Evolutionary conservation across 164 flowering plant genomes (phyloP).

Genomic region (Magnolia kwangsiensis): DNA sequence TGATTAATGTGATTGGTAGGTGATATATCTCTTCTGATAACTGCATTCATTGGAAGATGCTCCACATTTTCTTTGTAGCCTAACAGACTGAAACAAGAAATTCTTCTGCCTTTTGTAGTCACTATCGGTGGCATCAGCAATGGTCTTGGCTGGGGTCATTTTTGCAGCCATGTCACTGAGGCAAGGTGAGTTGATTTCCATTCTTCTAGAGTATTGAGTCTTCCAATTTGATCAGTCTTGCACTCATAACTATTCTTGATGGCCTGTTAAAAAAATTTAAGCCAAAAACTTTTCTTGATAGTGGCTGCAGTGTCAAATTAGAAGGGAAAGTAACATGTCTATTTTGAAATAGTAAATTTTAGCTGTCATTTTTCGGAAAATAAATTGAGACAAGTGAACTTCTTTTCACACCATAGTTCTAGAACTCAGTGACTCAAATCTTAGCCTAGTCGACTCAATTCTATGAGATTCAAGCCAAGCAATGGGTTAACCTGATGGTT

Average conservation of each 20-base stretch:
- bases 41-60: neutral
- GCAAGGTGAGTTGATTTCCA: slow-evolving; percentile 54
- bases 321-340: neutral
- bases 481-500: too few species aligned
- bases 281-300: neutral
- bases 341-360: too few species aligned
- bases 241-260: neutral
- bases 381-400: too few species aligned
- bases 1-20: neutral
- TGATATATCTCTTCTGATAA: neutral
- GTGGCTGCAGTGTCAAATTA: neutral
- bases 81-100: neutral
- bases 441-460: too few species aligned
- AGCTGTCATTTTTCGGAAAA: too few species aligned
- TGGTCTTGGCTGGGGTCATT: slow-evolving; percentile 58
- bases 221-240: neutral
- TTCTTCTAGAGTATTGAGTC: neutral
- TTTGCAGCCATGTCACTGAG: slow-evolving; percentile 61
- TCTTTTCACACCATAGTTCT: too few species aligned
- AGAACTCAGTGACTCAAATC: too few species aligned
- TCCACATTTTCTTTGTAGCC: neutral
- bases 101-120: slow-evolving; percentile 47
- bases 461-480: too few species aligned
- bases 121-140: slow-evolving; percentile 51
- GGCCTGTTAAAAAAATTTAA: neutral